phyloP scores from a whole-genome alignment of 371 early-diverging fungal species.

The Mortierella sp. region DNA sequence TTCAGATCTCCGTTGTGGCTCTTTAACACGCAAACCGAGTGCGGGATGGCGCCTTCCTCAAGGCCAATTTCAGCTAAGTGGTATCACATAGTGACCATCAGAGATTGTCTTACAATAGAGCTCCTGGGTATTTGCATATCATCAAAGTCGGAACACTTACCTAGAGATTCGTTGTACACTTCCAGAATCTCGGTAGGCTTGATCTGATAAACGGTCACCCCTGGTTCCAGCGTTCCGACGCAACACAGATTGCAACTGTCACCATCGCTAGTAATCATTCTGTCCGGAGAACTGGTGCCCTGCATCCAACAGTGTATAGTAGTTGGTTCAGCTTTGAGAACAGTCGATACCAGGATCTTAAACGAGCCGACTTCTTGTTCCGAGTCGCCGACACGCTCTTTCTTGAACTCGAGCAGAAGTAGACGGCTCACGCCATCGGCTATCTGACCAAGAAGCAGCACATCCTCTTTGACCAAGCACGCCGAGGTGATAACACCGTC shows the following conservation, averaged over 20 bases:
- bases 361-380: neutral
- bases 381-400: neutral
- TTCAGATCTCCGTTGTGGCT: conserved; percentile 8
- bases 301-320: conserved; percentile 37
- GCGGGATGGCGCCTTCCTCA: conserved; percentile 41
- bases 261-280: neutral
- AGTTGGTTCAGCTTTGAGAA: conserved; percentile 29
- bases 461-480: conserved; percentile 20
- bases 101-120: no score
- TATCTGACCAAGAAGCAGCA: conserved; percentile 25
- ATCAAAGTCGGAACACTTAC: no score
- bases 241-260: conserved; percentile 20
- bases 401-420: conserved; percentile 18
- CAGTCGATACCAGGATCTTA: neutral
- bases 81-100: no score
- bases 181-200: conserved; percentile 6
- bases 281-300: no score
- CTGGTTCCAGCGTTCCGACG: conserved; percentile 44
- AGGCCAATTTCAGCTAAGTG: conserved; percentile 31
- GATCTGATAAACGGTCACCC: conserved; percentile 24
- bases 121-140: no score
- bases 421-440: conserved; percentile 15
- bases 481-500: conserved; percentile 20
- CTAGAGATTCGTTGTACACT: conserved; percentile 30
- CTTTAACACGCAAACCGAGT: conserved; percentile 27